These are phyloP conservation scores for Apiospora kogelbergensis DNA, from an alignment of 2,329 filamentous ascomycete species.

Conservation along the genomic window DNA sequence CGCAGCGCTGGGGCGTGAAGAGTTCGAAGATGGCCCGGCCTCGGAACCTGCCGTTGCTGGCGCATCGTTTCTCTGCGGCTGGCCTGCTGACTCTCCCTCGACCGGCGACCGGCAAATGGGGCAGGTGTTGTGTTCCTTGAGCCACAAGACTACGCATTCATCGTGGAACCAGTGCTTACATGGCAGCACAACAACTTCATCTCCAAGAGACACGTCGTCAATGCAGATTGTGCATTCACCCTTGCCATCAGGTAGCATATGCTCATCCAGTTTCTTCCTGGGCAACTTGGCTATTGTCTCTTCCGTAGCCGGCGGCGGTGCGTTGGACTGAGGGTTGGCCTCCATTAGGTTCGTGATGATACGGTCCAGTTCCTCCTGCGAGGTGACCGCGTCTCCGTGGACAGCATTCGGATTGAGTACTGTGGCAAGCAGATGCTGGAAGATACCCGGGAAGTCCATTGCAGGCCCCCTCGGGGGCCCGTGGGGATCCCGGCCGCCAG, in stretches of 20 bases:
- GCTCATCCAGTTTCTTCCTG: slow-evolving; percentile 66
- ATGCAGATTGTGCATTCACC: slow-evolving; percentile 96
- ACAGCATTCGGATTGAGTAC: slow-evolving; percentile 53
- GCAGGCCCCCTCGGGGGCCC: slow-evolving; percentile 21
- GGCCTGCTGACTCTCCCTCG: slow-evolving; percentile 29
- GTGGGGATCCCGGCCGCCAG: slow-evolving; percentile 13
- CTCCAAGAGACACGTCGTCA: slow-evolving; percentile 72
- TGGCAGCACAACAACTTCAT: slow-evolving; percentile 74
- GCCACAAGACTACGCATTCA: slow-evolving; percentile 78
- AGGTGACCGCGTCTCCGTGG: slow-evolving; percentile 82
- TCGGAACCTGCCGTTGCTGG: neutral
- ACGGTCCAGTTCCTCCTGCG: slow-evolving; percentile 85
- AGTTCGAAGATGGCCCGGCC: slow-evolving; percentile 19
- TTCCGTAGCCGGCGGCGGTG: slow-evolving; percentile 77
- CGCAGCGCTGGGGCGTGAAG: slow-evolving; percentile 15
- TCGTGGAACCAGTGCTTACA: slow-evolving; percentile 96
- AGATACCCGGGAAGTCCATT: slow-evolving; percentile 35
- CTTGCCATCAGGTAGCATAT: slow-evolving; percentile 68
- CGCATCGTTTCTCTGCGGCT: neutral
- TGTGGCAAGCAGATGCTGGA: slow-evolving; percentile 53
- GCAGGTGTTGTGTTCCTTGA: slow-evolving; percentile 89
- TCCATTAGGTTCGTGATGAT: slow-evolving; percentile 91
- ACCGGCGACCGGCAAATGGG: slow-evolving; percentile 72
- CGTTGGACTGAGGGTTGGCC: slow-evolving; percentile 71
- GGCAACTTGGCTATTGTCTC: slow-evolving; percentile 73